These are phyloP conservation scores for Fusarium sp. DNA, from an alignment of 2,329 filamentous ascomycete genomes.

Conservation along the genomic window DNA sequence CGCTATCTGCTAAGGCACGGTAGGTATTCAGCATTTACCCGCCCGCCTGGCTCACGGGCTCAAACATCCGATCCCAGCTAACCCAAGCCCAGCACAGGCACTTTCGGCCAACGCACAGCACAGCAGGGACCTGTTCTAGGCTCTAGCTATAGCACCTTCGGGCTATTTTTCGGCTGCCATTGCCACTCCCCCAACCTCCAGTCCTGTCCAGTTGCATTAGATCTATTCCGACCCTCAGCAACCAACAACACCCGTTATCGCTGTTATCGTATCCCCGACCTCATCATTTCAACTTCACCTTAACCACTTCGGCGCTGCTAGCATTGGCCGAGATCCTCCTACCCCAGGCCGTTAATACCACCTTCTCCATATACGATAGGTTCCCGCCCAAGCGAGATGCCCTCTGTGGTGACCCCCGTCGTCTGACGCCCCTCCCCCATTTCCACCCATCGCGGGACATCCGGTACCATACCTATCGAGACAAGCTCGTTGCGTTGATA, in stretches of 20 bases:
- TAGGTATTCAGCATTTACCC: constrained; percentile 32
- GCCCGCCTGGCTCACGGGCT: constrained; percentile 43
- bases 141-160: constrained; percentile 4
- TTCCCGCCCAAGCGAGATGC: constrained; percentile 45
- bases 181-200: constrained; percentile 29
- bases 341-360: constrained; percentile 12
- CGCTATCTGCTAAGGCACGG: constrained; percentile 18
- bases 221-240: constrained; percentile 18
- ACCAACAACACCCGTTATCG: constrained; percentile 31
- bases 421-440: constrained; percentile 47
- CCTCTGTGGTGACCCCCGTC: constrained; percentile 46
- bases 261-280: constrained; percentile 27
- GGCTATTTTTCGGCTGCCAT: constrained; percentile 10
- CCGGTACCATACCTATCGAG: constrained; percentile 38
- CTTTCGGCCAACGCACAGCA: constrained; percentile 9
- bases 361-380: constrained; percentile 34
- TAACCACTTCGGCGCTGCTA: background rate
- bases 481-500: constrained; percentile 35
- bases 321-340: background rate
- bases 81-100: constrained; percentile 6
- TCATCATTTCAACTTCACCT: constrained; percentile 5
- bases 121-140: constrained; percentile 27
- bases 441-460: constrained; percentile 43
- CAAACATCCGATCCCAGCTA: constrained; percentile 29
- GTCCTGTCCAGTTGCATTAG: background rate